phyloP scores from a whole-genome alignment of 208 protist species.

The Crithidia fasciculata region DNA sequence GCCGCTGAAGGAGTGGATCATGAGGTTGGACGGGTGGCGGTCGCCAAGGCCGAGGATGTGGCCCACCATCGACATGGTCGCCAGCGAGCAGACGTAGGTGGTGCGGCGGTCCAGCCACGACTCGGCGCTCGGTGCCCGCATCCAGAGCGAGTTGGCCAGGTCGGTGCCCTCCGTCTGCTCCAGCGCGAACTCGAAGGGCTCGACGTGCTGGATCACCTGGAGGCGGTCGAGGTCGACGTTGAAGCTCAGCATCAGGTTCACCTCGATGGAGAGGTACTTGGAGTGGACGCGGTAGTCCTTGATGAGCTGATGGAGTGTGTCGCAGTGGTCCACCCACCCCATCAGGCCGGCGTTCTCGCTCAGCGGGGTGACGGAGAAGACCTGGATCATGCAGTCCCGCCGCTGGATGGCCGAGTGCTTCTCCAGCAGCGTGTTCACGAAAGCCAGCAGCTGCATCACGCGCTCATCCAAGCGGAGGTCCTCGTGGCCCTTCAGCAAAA shows the following conservation, averaged over 20 bases:
- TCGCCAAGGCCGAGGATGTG: slow-evolving; percentile 99
- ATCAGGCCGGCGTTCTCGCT: slow-evolving; percentile 99
- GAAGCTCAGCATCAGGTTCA: slow-evolving; percentile 89
- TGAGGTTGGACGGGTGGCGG: slow-evolving; percentile 99
- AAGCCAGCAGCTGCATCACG: slow-evolving; percentile 99
- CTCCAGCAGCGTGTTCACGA: slow-evolving; percentile 99
- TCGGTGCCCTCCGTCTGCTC: slow-evolving; percentile 96
- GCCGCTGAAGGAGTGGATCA: slow-evolving; percentile 98
- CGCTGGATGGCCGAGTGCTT: slow-evolving; percentile 91
- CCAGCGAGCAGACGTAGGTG: slow-evolving; percentile 99
- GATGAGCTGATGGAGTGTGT: slow-evolving; percentile 94
- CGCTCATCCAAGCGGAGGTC: slow-evolving; percentile 99
- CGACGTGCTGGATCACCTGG: slow-evolving; percentile 98
- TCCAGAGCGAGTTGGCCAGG: slow-evolving; percentile 97
- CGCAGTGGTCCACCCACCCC: slow-evolving; percentile 98
- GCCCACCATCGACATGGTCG: slow-evolving; percentile 99
- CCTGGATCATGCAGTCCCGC: slow-evolving; percentile 90
- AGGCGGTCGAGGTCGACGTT: slow-evolving; percentile 95
- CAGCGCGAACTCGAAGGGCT: slow-evolving; percentile 98
- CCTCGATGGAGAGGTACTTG: slow-evolving; percentile 94
- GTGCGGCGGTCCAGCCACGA: slow-evolving; percentile 98
- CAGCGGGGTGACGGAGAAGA: slow-evolving; percentile 98
- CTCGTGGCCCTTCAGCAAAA: slow-evolving; percentile 99
- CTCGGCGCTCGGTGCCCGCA: slow-evolving; percentile 96
- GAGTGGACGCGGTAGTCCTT: slow-evolving; percentile 86